These are phyloP conservation scores for Penicillium hesseltinei DNA, from an alignment of 2,329 filamentous ascomycete species.

Conservation along the genomic window DNA sequence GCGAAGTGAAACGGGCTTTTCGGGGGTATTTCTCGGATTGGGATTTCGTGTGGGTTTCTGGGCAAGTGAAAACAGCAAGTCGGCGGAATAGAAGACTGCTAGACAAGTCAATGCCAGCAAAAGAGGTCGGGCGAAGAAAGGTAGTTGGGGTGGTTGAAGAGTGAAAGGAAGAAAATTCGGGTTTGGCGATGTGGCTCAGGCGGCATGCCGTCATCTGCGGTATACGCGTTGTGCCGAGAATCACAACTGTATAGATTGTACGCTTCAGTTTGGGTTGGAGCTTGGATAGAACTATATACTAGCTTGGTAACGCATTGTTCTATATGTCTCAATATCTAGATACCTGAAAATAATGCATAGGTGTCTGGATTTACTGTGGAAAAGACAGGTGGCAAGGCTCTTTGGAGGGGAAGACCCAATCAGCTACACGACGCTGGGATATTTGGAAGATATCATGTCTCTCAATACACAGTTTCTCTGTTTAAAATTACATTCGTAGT, in stretches of 20 bases:
- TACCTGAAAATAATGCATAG: not conserved
- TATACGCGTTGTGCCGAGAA: not conserved
- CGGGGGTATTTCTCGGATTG: slow-evolving; percentile 7
- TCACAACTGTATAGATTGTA: not conserved
- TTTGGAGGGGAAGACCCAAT: not conserved
- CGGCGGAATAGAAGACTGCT: slow-evolving; percentile 31
- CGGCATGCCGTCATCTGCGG: slow-evolving; percentile 28
- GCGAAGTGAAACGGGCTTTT: slow-evolving; percentile 5
- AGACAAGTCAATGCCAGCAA: slow-evolving; percentile 54
- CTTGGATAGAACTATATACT: not conserved
- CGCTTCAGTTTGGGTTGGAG: not conserved
- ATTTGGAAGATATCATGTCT: not conserved
- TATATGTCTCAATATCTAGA: not conserved
- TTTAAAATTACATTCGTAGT: not conserved
- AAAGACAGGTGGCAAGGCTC: slow-evolving; percentile 3
- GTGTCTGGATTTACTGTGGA: not conserved
- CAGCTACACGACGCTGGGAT: not conserved
- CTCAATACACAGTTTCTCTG: not conserved
- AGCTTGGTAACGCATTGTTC: not conserved
- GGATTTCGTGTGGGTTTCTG: slow-evolving; percentile 1
- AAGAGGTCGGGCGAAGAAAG: slow-evolving; percentile 32
- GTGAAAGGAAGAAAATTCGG: slow-evolving; percentile 29
- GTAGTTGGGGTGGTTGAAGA: slow-evolving; percentile 24
- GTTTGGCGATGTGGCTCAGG: slow-evolving; percentile 22
- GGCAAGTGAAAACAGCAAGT: slow-evolving; percentile 6